These are phyloP conservation scores for Penicillium atrosanguineum DNA, from an alignment of 495 filamentous ascomycete genomes.

Conservation along the genomic window DNA sequence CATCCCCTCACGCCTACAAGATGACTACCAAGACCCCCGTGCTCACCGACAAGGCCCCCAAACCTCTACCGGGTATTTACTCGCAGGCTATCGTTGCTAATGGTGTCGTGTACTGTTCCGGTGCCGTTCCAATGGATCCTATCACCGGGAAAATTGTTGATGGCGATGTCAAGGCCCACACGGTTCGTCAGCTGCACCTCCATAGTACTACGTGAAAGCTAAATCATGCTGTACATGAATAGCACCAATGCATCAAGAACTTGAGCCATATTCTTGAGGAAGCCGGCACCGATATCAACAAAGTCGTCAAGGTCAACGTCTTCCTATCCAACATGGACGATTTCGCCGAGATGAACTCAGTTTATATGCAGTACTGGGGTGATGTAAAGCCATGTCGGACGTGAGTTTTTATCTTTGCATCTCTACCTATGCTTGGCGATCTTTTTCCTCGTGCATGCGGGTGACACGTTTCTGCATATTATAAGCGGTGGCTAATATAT, in stretches of 20 bases:
- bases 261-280: constrained; percentile 63
- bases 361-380: constrained; percentile 56
- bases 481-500: background rate
- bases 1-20: background rate
- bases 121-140: constrained; percentile 46
- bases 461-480: background rate
- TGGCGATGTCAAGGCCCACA: constrained; percentile 49
- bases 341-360: constrained; percentile 63
- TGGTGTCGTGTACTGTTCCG: constrained; percentile 59
- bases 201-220: background rate
- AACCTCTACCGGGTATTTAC: constrained; percentile 51
- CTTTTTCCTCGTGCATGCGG: background rate
- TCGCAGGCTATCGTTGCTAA: constrained; percentile 56
- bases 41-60: constrained; percentile 50
- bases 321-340: constrained; percentile 69
- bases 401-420: constrained; percentile 14
- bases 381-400: constrained; percentile 61
- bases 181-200: constrained; percentile 30
- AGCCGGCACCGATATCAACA: constrained; percentile 57
- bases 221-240: background rate
- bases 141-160: constrained; percentile 43
- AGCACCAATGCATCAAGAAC: constrained; percentile 57
- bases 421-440: background rate
- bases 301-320: constrained; percentile 69
- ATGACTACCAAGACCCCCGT: constrained; percentile 28